Evolutionary conservation across 1,139 yeast species (phyloP), one percentile per base, ranked within the genome.

Genomic region (Ogataea hybrid): DNA sequence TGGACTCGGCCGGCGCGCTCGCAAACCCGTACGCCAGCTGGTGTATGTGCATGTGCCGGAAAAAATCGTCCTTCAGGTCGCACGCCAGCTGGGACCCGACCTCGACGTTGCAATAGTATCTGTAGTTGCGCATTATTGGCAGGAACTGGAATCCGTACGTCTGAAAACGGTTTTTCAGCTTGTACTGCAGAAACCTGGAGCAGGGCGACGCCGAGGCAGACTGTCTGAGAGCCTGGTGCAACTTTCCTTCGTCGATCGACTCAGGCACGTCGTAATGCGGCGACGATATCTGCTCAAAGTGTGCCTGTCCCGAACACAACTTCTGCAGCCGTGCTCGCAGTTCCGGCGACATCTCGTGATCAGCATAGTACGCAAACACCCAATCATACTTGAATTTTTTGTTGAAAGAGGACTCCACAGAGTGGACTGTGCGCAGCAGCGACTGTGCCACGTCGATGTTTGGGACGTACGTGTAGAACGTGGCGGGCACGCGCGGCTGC

Each of bases 41-140:
- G 56, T 79, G 71, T 39, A 75, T 78, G 53, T 69, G 70, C 84
- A 81, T 79, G 65, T 75, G 78, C 60, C 71, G 71, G 69, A 82
- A 81, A 40, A 81, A 66, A 63, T 82, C 88, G 58, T 74, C 76
- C 54, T 75, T 71, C 46, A 81, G 69, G 60, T 82, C 84, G 67
- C 88, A 82, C 60, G 68, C 73, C 42, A 81, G 64, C 58, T 72
- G 69, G 48, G 79, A 70, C 52, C 73, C 82, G 11, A 86, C 84
- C 53, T 81, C 88, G 47, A 82, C 84, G 65, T 86, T 75, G 84
- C 86, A 80, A 62, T 79, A 81, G 68, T 78, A 83, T 41, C 79
- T 79, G 56, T 80, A 81, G 4, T 75, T 77, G 23, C 63, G 67
- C 67, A 83, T 54, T 37, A 76, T 62, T 32, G 70, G 71, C 52